phyloP scores from a whole-genome alignment of 352 stramenopile genomes.

The Phytophthora fragariaefolia region DNA sequence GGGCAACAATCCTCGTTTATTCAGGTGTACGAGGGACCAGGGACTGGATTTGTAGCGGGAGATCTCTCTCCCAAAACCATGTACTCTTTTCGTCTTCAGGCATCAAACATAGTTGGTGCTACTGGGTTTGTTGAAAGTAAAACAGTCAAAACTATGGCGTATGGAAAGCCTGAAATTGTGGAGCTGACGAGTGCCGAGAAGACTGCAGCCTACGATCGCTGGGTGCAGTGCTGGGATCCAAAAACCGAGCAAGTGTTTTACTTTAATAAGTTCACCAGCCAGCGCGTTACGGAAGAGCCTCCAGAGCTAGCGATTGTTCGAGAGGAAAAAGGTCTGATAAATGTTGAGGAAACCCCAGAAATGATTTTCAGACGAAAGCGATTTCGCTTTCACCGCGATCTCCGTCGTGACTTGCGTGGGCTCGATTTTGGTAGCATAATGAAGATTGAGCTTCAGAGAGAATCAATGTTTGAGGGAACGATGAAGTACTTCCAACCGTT shows the following conservation, averaged over 20 bases:
- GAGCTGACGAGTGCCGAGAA: constrained; percentile 58
- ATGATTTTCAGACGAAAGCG: constrained; percentile 88
- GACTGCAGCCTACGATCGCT: constrained; percentile 54
- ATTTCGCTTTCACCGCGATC: constrained; percentile 84
- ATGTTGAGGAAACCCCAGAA: constrained; percentile 71
- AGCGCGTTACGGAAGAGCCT: constrained; percentile 69
- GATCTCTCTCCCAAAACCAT: constrained; percentile 50
- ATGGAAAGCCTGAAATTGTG: constrained; percentile 71
- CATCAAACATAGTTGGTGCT: constrained; percentile 69
- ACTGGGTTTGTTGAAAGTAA: constrained; percentile 70
- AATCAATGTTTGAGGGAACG: constrained; percentile 78
- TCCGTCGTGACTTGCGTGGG: constrained; percentile 53
- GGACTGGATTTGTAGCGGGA: constrained; percentile 67
- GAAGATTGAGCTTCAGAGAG: constrained; percentile 56
- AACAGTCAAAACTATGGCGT: constrained; percentile 60
- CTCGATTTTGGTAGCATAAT: constrained; percentile 43
- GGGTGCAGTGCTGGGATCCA: constrained; percentile 90
- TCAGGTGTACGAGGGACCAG: constrained; percentile 69
- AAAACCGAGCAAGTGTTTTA: constrained; percentile 89
- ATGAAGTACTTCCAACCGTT: constrained; percentile 57
- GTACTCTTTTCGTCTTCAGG: constrained; percentile 76
- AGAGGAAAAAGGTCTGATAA: constrained; percentile 45
- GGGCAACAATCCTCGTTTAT: constrained; percentile 39
- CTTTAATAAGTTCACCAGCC: constrained; percentile 88
- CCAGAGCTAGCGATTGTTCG: constrained; percentile 51